Conservation (phyloP, 257 asterid genomes). For the Cinchona pubescens region DNA sequence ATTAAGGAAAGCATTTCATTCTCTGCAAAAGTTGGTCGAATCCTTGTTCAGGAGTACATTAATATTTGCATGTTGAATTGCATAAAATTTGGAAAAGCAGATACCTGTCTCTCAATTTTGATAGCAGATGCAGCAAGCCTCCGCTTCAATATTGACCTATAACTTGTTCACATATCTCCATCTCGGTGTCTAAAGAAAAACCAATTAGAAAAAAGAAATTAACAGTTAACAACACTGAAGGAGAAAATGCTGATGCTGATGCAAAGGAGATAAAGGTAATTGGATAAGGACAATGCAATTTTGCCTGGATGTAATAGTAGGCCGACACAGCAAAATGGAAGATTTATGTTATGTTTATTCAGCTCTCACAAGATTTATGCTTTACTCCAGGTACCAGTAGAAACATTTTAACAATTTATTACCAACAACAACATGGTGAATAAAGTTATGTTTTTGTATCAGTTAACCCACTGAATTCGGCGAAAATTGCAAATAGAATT, state of each 20-base stretch:
- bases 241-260: neutral
- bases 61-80: neutral
- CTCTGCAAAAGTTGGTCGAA: constrained; percentile 52
- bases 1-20: constrained; percentile 78
- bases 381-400: neutral
- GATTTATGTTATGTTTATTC: neutral
- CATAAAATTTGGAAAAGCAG: constrained; percentile 1
- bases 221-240: neutral
- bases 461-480: neutral
- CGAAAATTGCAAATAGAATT: neutral
- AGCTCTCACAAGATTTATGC: neutral
- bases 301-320: neutral
- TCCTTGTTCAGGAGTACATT: constrained; percentile 10
- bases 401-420: neutral
- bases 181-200: constrained; percentile 52
- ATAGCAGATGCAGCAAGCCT: constrained; percentile 69
- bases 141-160: constrained; percentile 61
- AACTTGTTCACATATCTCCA: constrained; percentile 68
- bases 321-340: neutral
- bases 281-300: neutral
- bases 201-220: constrained; percentile 5
- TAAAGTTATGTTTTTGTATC: neutral
- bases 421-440: neutral
- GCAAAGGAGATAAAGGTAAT: neutral
- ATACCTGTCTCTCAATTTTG: constrained; percentile 90